These are phyloP conservation scores for Yamadazyma songkhlaensis DNA, from an alignment of 1,139 yeast species.

Conservation along the genomic window DNA sequence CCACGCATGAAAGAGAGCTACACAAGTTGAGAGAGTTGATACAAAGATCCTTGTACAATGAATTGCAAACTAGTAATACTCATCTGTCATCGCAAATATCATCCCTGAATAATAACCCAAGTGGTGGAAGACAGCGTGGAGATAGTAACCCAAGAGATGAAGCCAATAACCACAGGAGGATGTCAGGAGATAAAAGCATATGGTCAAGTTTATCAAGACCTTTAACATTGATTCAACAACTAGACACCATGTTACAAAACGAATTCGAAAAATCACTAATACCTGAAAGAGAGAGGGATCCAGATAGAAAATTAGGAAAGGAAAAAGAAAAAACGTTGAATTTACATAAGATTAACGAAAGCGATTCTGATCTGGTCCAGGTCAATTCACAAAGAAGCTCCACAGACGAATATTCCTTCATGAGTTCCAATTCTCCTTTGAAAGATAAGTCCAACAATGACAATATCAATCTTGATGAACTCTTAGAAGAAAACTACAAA, in stretches of 20 bases:
- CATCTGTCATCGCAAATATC: neutral
- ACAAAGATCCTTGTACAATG: conserved; percentile 39
- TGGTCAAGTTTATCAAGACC: conserved; percentile 54
- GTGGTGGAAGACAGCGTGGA: conserved; percentile 15
- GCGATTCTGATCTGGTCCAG: neutral
- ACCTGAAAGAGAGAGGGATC: conserved; percentile 3
- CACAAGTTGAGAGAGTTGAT: conserved; percentile 43
- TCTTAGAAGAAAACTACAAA: conserved; percentile 1
- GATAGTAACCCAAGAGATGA: conserved; percentile 34
- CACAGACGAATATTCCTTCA: conserved; percentile 3
- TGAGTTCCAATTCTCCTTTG: conserved; percentile 9
- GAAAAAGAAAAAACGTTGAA: neutral
- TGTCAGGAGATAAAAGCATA: conserved; percentile 18
- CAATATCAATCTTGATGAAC: conserved; percentile 13
- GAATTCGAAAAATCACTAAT: conserved; percentile 58
- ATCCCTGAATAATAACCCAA: neutral
- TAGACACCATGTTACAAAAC: conserved; percentile 63
- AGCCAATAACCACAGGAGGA: conserved; percentile 26
- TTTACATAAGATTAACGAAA: neutral
- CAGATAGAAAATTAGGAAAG: neutral
- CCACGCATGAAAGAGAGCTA: conserved; percentile 45
- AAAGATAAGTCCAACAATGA: conserved; percentile 10
- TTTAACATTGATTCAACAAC: conserved; percentile 59
- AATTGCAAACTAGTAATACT: conserved; percentile 15
- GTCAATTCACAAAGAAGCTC: neutral